Evolutionary conservation across 441 rosid genomes (phyloP).

Genomic region (Bruguiera hainesii): DNA sequence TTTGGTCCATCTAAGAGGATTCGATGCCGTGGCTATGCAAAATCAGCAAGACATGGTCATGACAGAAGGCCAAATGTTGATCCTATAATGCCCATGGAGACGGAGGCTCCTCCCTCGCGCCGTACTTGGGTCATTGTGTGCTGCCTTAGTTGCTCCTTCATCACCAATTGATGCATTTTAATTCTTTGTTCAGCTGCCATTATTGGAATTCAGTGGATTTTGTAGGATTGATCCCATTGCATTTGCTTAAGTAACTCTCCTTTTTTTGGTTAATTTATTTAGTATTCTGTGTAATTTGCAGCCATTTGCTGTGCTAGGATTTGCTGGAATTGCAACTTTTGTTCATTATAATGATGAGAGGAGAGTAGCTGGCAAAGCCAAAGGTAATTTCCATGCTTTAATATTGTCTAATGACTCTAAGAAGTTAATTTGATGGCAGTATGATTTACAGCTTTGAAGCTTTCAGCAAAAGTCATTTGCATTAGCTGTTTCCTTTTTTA

Average conservation of each 20-base stretch:
- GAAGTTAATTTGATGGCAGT: background rate
- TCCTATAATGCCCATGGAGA: conserved; percentile 30
- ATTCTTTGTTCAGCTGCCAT: conserved; percentile 10
- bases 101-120: conserved; percentile 40
- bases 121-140: conserved; percentile 48
- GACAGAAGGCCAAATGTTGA: conserved; percentile 18
- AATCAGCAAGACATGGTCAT: conserved; percentile 36
- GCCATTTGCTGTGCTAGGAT: conserved; percentile 58
- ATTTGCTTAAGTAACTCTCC: background rate
- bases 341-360: conserved; percentile 76
- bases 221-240: background rate
- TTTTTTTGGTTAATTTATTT: background rate
- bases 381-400: conserved; percentile 38
- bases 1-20: conserved; percentile 38
- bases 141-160: conserved; percentile 11
- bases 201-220: background rate
- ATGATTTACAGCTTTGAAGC: background rate
- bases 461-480: background rate
- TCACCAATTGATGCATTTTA: conserved; percentile 15
- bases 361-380: conserved; percentile 52
- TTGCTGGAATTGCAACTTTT: conserved; percentile 47
- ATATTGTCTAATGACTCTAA: background rate
- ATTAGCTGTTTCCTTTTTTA: background rate
- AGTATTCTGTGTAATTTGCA: conserved; percentile 22
- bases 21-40: conserved; percentile 44